Evolutionary conservation across 2,329 filamentous ascomycete species (phyloP), one percentile per base, ranked within the genome.

Genomic region (Sporothrix mexicana): DNA sequence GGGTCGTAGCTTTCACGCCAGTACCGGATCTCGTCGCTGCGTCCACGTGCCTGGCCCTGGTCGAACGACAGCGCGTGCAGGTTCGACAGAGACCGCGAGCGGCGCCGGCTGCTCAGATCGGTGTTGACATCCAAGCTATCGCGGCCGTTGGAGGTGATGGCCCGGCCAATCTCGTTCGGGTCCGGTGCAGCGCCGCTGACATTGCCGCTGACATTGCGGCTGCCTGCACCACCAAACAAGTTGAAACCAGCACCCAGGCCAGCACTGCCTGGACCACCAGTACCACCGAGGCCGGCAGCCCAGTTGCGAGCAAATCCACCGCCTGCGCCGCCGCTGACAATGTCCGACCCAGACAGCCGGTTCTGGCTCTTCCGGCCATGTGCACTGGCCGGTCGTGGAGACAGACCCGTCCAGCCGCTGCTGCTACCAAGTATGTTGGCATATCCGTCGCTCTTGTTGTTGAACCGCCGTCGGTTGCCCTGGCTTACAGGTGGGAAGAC

Each of bases 1-100:
- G 83, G 84, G 62, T 85, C 86, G 75, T 89, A 88, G 74, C 88
- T 90, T 77, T 88, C 86, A 74, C 89, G 84, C 88, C 89, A 91
- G 77, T 88, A 89, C 13, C 87, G 85, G 53, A 91, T 90, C 78
- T 91, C 89, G 72, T 89, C 88, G 77, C 88, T 91, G 43, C 88
- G 85, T 49, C 88, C 85, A 59, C 88, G 84, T 3, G 79, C 73
- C 55, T 80, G 80, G 1, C 75, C 76, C 25, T 80, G 79, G 20
- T 76, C 77, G 3, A 80, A 79, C 2, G 81, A 80, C 23, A 84
- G 75, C 43, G 84, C 82, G 5, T 84, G 81, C 23, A 90, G 80
- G 10, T 88, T 87, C 0, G 88, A 88, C 12, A 91, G 78, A 75
- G 88, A 91, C 67, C 88, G 83, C 1, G 88, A 91, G 62, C 88